These are phyloP conservation scores for Aegilops longissima DNA, from an alignment of 176 grass and related monocot species.

Conservation along the genomic window DNA sequence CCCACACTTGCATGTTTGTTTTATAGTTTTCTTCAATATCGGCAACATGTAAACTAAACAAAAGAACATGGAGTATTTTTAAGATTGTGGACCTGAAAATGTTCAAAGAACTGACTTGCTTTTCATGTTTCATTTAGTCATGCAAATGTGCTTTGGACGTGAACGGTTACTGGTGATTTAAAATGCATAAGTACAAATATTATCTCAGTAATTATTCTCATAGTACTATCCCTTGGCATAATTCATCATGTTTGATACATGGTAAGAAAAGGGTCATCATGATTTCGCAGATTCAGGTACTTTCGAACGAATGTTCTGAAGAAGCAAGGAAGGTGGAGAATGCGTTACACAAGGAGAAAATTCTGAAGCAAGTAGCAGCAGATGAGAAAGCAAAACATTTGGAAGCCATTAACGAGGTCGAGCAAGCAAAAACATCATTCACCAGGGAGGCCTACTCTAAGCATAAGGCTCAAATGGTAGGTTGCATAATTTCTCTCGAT, in stretches of 20 bases:
- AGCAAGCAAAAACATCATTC: constrained; percentile 45
- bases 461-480: constrained; percentile 44
- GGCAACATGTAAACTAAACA: not conserved
- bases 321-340: constrained; percentile 61
- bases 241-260: not conserved
- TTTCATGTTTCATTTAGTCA: not conserved
- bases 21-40: not conserved
- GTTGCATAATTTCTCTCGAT: constrained; percentile 32
- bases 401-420: constrained; percentile 41
- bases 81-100: not conserved
- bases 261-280: not conserved
- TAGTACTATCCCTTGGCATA: not conserved
- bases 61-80: not conserved
- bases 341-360: constrained; percentile 51
- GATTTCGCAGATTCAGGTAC: constrained; percentile 65
- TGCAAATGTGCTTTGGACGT: not conserved
- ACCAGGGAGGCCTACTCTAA: constrained; percentile 44
- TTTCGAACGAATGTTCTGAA: constrained; percentile 66
- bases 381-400: constrained; percentile 55
- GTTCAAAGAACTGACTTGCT: not conserved
- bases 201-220: not conserved
- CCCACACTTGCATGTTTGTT: not conserved
- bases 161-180: not conserved
- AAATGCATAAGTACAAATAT: not conserved
- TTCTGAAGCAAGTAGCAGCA: constrained; percentile 40